These are phyloP conservation scores for Trichoderma parareesei DNA, from an alignment of 495 filamentous ascomycete genomes.

Conservation along the genomic window DNA sequence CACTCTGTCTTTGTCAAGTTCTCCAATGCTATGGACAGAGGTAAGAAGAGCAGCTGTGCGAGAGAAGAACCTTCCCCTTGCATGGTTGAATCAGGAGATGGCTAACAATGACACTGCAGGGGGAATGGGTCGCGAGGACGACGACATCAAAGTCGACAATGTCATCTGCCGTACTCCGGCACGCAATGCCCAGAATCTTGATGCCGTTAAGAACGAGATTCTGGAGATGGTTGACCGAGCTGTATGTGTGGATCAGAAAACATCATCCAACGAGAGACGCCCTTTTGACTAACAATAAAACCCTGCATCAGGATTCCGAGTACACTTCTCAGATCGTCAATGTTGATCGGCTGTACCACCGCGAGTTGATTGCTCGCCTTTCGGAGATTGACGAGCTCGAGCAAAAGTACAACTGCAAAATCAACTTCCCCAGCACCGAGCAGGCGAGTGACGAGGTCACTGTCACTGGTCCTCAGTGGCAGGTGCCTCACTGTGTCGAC, in stretches of 20 bases:
- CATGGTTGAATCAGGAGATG: background rate
- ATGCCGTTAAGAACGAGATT: slow-evolving; percentile 97
- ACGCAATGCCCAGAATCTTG: slow-evolving; percentile 90
- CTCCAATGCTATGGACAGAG: slow-evolving; percentile 96
- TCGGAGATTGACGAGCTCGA: slow-evolving; percentile 87
- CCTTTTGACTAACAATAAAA: slow-evolving; percentile 7
- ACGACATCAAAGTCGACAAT: slow-evolving; percentile 97
- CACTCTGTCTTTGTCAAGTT: slow-evolving; percentile 99
- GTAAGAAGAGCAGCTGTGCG: slow-evolving; percentile 17
- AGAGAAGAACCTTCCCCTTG: background rate
- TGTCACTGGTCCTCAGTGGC: slow-evolving; percentile 92
- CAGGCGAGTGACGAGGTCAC: slow-evolving; percentile 93
- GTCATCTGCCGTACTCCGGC: slow-evolving; percentile 97
- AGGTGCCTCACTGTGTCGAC: slow-evolving; percentile 91
- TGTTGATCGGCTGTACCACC: slow-evolving; percentile 91
- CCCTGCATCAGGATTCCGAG: slow-evolving; percentile 64
- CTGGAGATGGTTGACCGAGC: slow-evolving; percentile 98
- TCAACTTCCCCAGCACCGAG: slow-evolving; percentile 94
- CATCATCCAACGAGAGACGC: background rate
- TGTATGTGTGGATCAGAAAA: slow-evolving; percentile 38
- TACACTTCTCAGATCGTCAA: slow-evolving; percentile 88
- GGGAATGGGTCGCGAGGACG: slow-evolving; percentile 86
- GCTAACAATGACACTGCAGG: slow-evolving; percentile 35
- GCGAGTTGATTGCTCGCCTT: slow-evolving; percentile 81
- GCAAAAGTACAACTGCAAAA: slow-evolving; percentile 98